Conservation (phyloP, 208 protist genomes). For the Leishmania mexicana region DNA sequence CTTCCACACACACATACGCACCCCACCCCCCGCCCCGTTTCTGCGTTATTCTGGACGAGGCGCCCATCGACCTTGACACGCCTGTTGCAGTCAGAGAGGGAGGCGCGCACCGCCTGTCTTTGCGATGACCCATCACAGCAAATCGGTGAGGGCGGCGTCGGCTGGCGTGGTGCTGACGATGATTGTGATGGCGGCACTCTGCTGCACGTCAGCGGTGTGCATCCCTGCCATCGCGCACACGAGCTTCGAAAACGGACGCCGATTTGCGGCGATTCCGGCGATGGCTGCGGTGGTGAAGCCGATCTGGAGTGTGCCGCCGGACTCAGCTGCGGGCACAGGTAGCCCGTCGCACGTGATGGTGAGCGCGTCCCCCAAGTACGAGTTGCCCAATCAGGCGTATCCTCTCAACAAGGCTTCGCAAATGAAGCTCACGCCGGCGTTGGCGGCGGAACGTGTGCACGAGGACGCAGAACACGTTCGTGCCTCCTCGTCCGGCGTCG, state of each 20-base stretch:
- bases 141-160: not conserved
- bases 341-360: not conserved
- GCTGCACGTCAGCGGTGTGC: slow-evolving; percentile 1
- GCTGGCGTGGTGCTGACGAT: not conserved
- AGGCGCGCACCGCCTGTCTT: not conserved
- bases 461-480: slow-evolving; percentile 10
- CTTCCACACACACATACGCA: no score
- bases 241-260: not conserved
- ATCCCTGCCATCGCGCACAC: not conserved
- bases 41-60: not conserved
- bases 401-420: not conserved
- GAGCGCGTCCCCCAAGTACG: not conserved
- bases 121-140: not conserved
- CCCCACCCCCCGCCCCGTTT: not conserved
- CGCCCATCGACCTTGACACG: not conserved
- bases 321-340: not conserved
- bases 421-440: not conserved
- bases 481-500: not conserved
- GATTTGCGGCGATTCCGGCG: not conserved
- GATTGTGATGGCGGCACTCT: not conserved
- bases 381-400: not conserved
- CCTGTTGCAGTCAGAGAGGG: not conserved
- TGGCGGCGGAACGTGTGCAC: not conserved
- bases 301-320: not conserved
- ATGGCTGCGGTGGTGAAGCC: no score